Base-by-base conservation (phyloP, 768 basidiomycete species). In the Scleroderma citrinum region DNA sequence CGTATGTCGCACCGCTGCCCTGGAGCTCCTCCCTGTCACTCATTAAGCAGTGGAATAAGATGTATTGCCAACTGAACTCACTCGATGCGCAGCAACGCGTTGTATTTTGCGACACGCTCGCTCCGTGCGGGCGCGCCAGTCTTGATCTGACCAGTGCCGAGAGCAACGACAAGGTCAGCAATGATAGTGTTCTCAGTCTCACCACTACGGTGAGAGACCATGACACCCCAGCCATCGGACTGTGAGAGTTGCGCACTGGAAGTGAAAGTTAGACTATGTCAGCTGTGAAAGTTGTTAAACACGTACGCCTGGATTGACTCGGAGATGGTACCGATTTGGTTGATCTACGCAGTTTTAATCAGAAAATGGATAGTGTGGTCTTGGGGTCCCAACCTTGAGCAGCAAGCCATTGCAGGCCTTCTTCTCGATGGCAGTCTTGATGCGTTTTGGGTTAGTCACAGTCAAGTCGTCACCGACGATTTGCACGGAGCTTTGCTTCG, bases 371-470 rank as follows among this genome's bases (percentile, higher is more conserved):
- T n/a, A 10, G 8, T 7, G 44, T 32, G 24, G 7, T 23, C 19
- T 31, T 24, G 5, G 14, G 40, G 16, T 16, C 55, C 61, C n/a
- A 44, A 75, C 80, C 85, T 98, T 99, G 72, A 99, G 83, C 54
- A 99, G 81, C 35, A 99, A 81, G 66, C 92, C 96, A 64, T 98
- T 98, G 83, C 95, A 98, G 32, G 96, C 91, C 82, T 95, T 97
- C 84, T 95, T 96, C 76, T 97, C 90, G 56, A 98, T 96, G 59
- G 96, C 96, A 34, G 91, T 95, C 82, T 91, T 90, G 83, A 99
- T 97, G 53, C 96, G 85, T 54, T 83, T 71, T 36, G 92, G 90
- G 81, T 99, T 99, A 63, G 96, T 98, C 60, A 99, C 96, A 13
- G 93, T 95, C 74, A 99, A 71, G 68, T 99, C 96, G 61, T 98